Base-by-base conservation (phyloP, 1,284 basidiomycete genomes). In the Rhodotorula sp. region DNA sequence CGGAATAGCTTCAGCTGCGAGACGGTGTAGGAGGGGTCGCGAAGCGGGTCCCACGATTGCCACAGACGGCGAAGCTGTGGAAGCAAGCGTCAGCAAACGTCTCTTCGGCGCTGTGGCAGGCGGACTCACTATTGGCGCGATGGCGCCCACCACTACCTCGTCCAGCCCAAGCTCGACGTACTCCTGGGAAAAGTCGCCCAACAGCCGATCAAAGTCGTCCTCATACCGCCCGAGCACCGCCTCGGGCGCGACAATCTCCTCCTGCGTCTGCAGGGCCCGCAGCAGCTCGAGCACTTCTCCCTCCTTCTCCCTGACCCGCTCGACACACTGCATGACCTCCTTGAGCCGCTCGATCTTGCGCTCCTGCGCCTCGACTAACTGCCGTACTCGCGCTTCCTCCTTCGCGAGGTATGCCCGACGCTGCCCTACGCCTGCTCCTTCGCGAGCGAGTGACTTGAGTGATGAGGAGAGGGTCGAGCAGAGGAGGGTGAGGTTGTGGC, bases 401-500 rank as follows among this genome's bases (percentile, higher is more conserved):
- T 84, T 82, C 44, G 84, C 83, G 6, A 92, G 83, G 81, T 87
- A 91, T 68, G 86, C 87, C 79, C 90, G 89, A 36, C 89, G 85
- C 69, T 92, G 90, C 71, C 89, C 86, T 2, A 97, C 84, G 13
- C 87, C 85, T 72, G 89, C 90, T 2, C 91, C 96, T 82, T 99
- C 94, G 30, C 88, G 86, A 2, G 93, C 93, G 27, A 99, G 85
- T 20, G 90, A 90, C 59, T 91, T 88, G 2, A 99, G 85, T 67
- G 94, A 90, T 34, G 85, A 87, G 73, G 90, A 90, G 74, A 91
- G 89, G 1, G 87, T 84, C 57, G 94, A 90, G 4, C 88, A 85
- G 55, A 99, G 91, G 54, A 98, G 85, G 10, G 89, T 87, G 34
- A 99, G 81, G 79, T 99, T 99, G 79, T 99, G 94, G 47, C 94